Base-by-base conservation (phyloP, 2,329 filamentous ascomycete species). In the Arachnomyces sp. region DNA sequence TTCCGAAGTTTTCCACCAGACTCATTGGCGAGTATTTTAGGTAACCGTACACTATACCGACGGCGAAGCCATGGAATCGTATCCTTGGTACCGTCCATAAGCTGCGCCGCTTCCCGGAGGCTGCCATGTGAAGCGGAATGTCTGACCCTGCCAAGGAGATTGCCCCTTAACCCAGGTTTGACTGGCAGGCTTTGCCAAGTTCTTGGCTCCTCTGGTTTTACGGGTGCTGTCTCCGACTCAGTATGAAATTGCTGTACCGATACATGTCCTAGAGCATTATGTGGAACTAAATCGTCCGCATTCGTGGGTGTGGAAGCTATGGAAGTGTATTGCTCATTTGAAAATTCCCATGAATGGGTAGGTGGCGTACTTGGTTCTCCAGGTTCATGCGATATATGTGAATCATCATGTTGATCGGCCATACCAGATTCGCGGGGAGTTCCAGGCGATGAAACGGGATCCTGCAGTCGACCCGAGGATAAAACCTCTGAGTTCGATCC, bases 41-140 rank as follows among this genome's bases (percentile, higher is more conserved):
- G 47, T 8, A 53, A 42, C 12, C 51, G 49, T 11, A 49, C 39
- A 4, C 49, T 40, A 29, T 50, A 48, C 31, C 48, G 38, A 7
- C 49, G 50, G 17, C 44, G 48, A n/a, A 47, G 34, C n/a, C 40
- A 39, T 11, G 42, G 38, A 16, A 37, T 38, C 25, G 28, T 29
- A 14, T 36, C 28, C 4, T 34, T 32, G 11, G 33, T 35, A 25
- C 29, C 25, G 28, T 21, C 25, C 4, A 12, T 29, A 28, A 34
- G 29, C 18, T 30, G 29, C 13, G 36, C 12, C 28, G 29, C 33
- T 5, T 44, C 34, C 4, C 38, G 35, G 28, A 46, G 44, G 29
- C 49, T 41, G 17, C 46, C 44, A 25, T 50, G 40, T 3, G 49
- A 52, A 18, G 38, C 42, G 8, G 49, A 43, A 2, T 47, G 48